Evolutionary conservation across 1,284 basidiomycete species (phyloP).

Genomic region (Ustilago esculenta): DNA sequence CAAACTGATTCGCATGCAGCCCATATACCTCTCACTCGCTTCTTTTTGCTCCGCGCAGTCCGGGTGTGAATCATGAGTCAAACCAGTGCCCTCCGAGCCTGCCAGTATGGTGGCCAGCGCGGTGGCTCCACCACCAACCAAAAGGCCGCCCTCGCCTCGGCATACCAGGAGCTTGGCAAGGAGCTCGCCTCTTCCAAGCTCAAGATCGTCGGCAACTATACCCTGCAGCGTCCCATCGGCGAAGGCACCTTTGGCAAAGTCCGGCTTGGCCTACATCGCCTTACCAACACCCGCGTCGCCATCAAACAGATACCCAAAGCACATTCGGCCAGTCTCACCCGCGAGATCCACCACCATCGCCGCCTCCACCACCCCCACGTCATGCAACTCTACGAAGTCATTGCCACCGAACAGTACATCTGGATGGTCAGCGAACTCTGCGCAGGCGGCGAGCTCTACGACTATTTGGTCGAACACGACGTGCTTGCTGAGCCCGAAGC

Average conservation of each 20-base stretch:
- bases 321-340: constrained; percentile 78
- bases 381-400: constrained; percentile 95
- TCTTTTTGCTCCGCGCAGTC: constrained; percentile 1
- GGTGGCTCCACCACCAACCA: constrained; percentile 52
- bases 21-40: background rate
- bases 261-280: constrained; percentile 87
- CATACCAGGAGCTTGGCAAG: constrained; percentile 95
- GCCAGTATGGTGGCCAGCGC: constrained; percentile 16
- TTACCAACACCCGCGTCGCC: constrained; percentile 76
- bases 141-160: constrained; percentile 75
- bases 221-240: constrained; percentile 91
- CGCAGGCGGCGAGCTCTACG: constrained; percentile 77
- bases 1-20: constrained; percentile 4
- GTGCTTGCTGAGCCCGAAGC: constrained; percentile 65
- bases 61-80: constrained; percentile 23
- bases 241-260: constrained; percentile 94
- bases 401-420: constrained; percentile 91
- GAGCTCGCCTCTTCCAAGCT: constrained; percentile 89
- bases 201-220: constrained; percentile 93
- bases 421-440: constrained; percentile 98
- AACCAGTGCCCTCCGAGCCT: constrained; percentile 20
- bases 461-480: constrained; percentile 69
- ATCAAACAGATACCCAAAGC: constrained; percentile 97
- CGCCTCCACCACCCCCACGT: constrained; percentile 93
- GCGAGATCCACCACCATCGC: constrained; percentile 98